phyloP scores from a whole-genome alignment of 305 asterid genomes.

The Solanum aculeatissimum region DNA sequence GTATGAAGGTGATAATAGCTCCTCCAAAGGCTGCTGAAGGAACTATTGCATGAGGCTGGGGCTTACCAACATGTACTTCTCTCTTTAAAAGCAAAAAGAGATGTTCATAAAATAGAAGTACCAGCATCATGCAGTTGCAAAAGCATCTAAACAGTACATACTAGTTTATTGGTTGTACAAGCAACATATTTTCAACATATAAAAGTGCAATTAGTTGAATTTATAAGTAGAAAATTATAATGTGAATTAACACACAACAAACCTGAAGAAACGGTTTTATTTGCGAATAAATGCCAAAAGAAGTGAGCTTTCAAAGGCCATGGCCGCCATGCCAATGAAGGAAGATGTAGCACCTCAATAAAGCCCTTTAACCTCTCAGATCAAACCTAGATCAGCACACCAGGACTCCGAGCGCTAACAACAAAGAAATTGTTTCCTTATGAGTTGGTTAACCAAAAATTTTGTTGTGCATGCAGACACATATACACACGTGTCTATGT shows the following conservation, averaged over 20 bases:
- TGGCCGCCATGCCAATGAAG: conserved; percentile 87
- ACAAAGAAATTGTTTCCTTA: background rate
- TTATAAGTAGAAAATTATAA: background rate
- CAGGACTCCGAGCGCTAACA: background rate
- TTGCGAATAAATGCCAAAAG: conserved; percentile 88
- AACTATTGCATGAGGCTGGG: conserved; percentile 55
- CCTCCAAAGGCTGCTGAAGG: conserved; percentile 85
- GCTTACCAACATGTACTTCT: conserved; percentile 38
- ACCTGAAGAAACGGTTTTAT: conserved; percentile 76
- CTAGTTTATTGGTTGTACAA: background rate
- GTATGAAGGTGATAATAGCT: conserved; percentile 64
- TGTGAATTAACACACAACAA: background rate
- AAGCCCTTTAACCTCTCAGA: conserved; percentile 73
- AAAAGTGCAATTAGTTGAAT: background rate
- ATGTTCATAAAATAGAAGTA: background rate
- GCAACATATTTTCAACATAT: background rate
- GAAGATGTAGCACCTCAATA: conserved; percentile 91
- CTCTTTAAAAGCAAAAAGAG: conserved; percentile 33
- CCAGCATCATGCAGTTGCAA: background rate
- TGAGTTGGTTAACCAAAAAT: background rate
- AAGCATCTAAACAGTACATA: background rate
- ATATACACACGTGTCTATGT: background rate
- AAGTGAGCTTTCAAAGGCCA: conserved; percentile 95
- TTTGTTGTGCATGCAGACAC: background rate
- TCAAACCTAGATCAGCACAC: background rate